Base-by-base conservation (phyloP, 2,329 filamentous ascomycete species). In the Aspergillus aculeatus region DNA sequence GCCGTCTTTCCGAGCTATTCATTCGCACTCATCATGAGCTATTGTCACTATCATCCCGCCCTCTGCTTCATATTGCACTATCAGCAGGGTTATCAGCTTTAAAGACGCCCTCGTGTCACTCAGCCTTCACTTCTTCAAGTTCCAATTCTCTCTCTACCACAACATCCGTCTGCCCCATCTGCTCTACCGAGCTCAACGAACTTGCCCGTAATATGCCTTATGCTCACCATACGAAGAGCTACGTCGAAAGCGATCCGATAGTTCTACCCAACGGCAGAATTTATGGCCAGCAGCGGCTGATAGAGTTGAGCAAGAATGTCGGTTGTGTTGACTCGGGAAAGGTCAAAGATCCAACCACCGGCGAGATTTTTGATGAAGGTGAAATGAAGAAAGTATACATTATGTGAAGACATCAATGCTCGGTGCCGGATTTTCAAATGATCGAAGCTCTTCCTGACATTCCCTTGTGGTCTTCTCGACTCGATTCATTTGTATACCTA, bases 41-140 rank as follows among this genome's bases (percentile, higher is more conserved):
- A 4, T 88, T 96, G 64, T 88, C 88, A 16, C 85, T 99, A 0
- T 93, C 95, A 0, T 83, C 89, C 2, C 86, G 89, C 21, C 93
- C 95, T 0, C 85, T 97, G 19, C 86, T 99, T 26, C 92, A 98
- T 77, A 89, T 96, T 62, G 95, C 95, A 12, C 85, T 99, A 10
- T 92, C 89, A 0, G 92, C 93, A 0, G 95, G 95, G 7, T 84
- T 99, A 10, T 97, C 93, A 0, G 93, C 95, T 1, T 87, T 99
- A 66, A 99, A 99, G 77, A 98, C 95, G 0, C 95, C 95, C 0
- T 88, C 92, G 16, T 99, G 95, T 73, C 93, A 98, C 78, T 89
- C 89, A 1, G 79, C 81, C 23, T 83, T 83, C 66, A 80, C 84
- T 4, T 83, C 84, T 1, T 83, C 84, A 10, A 83, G 79, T 14